These are phyloP conservation scores for Protoeuglena noctilucae DNA, from an alignment of 139 green algal genomes.

Conservation along the genomic window DNA sequence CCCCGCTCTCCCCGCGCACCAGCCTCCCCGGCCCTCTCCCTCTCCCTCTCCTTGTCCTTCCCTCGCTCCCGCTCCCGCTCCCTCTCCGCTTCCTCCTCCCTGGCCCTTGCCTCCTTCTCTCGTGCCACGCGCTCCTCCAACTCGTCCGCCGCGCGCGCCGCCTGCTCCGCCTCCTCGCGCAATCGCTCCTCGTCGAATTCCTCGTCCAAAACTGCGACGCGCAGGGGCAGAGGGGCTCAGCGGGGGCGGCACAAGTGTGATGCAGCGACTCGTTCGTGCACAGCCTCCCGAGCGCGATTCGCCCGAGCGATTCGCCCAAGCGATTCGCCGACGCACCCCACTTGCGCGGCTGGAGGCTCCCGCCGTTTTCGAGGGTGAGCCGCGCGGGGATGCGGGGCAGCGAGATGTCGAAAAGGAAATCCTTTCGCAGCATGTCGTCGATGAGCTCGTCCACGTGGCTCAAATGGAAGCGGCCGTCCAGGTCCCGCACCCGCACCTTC, in stretches of 20 bases:
- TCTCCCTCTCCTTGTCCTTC: conserved; percentile 8
- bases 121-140: conserved; percentile 13
- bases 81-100: not conserved
- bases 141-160: conserved; percentile 10
- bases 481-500: conserved; percentile 33
- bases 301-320: no score
- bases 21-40: conserved; percentile 10
- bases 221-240: conserved; percentile 55
- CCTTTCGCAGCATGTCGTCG: conserved; percentile 72
- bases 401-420: conserved; percentile 85
- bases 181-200: conserved; percentile 56
- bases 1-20: no score
- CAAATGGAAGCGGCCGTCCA: conserved; percentile 51
- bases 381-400: conserved; percentile 52
- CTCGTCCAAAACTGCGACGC: conserved; percentile 52
- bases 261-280: no score
- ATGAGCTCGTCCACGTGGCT: conserved; percentile 74
- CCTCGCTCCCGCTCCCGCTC: conserved; percentile 9
- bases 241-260: no score
- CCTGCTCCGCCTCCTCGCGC: conserved; percentile 20
- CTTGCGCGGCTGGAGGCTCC: not conserved
- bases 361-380: not conserved
- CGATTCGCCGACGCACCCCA: no score
- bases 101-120: not conserved
- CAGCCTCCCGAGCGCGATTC: no score